A percentile compares a stretch with the other conserved stretches of the same genome.
Conservation (phyloP, 495 filamentous ascomycete species). For the Neurospora sublineolata region DNA sequence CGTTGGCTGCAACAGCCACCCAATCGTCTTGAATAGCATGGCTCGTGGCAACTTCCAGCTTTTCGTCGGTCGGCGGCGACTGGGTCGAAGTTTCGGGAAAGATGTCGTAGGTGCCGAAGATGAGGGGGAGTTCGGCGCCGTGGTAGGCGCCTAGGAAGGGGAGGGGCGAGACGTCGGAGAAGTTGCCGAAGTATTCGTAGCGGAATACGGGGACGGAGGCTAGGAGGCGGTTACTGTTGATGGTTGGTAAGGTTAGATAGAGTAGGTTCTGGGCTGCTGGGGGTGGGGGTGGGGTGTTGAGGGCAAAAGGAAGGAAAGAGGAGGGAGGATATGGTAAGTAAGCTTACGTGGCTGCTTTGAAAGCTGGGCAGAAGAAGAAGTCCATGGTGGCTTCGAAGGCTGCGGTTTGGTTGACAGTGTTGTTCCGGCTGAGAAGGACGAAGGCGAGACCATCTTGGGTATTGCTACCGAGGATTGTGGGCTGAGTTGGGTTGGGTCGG, state of each 20-base stretch:
- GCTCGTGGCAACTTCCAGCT: constrained; percentile 18
- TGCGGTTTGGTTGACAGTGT: constrained; percentile 4
- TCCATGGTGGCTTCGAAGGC: constrained; percentile 4
- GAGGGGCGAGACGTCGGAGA: constrained; percentile 29
- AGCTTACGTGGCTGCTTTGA: constrained; percentile 9
- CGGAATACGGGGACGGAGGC: constrained; percentile 28
- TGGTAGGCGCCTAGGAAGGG: constrained; percentile 42
- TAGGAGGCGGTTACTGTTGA: constrained; percentile 8
- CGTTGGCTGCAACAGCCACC: constrained; percentile 27
- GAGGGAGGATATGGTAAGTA: background rate
- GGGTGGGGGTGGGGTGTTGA: background rate
- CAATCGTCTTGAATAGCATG: constrained; percentile 31
- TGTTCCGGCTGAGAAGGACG: background rate
- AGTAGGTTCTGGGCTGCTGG: background rate
- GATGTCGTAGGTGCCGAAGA: constrained; percentile 33
- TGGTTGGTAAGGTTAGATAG: background rate
- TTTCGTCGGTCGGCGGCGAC: background rate
- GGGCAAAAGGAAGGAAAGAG: background rate
- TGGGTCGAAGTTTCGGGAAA: constrained; percentile 25
- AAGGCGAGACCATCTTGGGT: constrained; percentile 13
- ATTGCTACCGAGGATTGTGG: constrained; percentile 14
- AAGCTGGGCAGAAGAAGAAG: constrained; percentile 17
- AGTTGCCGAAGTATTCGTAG: constrained; percentile 38
- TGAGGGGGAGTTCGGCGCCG: constrained; percentile 34
- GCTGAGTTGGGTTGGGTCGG: background rate